These are phyloP conservation scores for Sequoia sempervirens DNA, from an alignment of 75 land plant species.

Conservation along the genomic window DNA sequence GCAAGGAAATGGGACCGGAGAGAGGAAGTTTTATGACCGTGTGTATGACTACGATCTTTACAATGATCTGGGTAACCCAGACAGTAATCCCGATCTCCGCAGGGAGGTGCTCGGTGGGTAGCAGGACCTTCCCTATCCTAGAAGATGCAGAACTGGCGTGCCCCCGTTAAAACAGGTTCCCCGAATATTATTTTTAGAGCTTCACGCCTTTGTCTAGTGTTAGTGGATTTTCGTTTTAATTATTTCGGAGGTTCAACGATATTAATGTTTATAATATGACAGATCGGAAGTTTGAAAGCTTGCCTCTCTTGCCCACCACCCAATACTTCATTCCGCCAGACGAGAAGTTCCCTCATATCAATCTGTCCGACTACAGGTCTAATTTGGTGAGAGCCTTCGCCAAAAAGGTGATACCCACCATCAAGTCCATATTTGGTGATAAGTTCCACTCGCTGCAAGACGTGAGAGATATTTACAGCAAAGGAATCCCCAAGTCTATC, in stretches of 20 bases:
- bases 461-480: constrained; percentile 12
- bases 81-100: constrained; percentile 27
- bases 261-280: not conserved
- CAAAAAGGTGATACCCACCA: constrained; percentile 24
- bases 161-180: constrained; percentile 30
- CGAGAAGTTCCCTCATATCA: constrained; percentile 36
- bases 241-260: too few relatives aligned
- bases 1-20: constrained; percentile 70
- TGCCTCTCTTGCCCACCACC: not conserved
- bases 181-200: too few relatives aligned
- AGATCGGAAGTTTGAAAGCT: not conserved
- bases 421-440: constrained; percentile 11
- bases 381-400: constrained; percentile 14
- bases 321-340: constrained; percentile 32
- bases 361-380: constrained; percentile 29
- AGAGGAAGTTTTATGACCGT: constrained; percentile 50
- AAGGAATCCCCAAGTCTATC: not conserved
- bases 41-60: constrained; percentile 80
- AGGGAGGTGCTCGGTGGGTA: constrained; percentile 69
- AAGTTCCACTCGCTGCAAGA: constrained; percentile 25
- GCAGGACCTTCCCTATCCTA: constrained; percentile 53
- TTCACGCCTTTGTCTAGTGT: too few relatives aligned
- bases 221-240: too few relatives aligned
- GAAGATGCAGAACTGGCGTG: constrained; percentile 77
- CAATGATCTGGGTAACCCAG: constrained; percentile 86